A percentile compares a stretch with the other conserved stretches of the same genome.
These are phyloP conservation scores for Bromus sterilis DNA, from an alignment of 176 grass and related monocot species.

Conservation along the genomic window DNA sequence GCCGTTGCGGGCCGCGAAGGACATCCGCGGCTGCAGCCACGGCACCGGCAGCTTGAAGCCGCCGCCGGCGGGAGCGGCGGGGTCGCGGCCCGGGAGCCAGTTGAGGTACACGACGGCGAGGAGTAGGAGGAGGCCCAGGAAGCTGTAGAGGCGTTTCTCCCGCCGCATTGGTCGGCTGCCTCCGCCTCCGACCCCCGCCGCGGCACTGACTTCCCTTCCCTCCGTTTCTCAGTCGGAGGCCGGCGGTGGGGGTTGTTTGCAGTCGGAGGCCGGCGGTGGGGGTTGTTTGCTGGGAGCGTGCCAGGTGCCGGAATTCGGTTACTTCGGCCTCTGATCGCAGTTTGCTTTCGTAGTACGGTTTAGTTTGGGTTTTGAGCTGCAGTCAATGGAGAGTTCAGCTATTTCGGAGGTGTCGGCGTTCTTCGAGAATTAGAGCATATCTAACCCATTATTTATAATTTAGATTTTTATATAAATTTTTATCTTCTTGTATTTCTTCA, in stretches of 20 bases:
- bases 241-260: neutral
- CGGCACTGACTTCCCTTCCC: neutral
- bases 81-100: slow-evolving; percentile 22
- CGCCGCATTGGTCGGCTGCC: slow-evolving; percentile 23
- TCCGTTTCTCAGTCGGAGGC: neutral
- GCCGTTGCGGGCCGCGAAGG: slow-evolving; percentile 47
- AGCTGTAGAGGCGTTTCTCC: slow-evolving; percentile 46
- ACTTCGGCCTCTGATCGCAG: too few species aligned
- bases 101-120: slow-evolving; percentile 51
- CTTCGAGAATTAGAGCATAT: too few species aligned
- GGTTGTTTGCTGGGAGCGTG: too few species aligned
- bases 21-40: slow-evolving; percentile 77
- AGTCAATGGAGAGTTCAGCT: too few species aligned
- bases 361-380: too few species aligned
- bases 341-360: too few species aligned
- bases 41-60: slow-evolving; percentile 60
- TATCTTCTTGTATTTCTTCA: too few species aligned
- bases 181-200: neutral
- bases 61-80: neutral
- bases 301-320: too few species aligned
- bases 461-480: too few species aligned
- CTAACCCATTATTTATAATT: too few species aligned
- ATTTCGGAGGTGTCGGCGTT: too few species aligned
- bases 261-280: too few species aligned
- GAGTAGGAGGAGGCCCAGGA: slow-evolving; percentile 65